Percentiles rank a stretch among this genome's conserved stretches.
Conservation (phyloP, 1,139 yeast genomes). For the Hemisphaericaspora xylanilytica region DNA sequence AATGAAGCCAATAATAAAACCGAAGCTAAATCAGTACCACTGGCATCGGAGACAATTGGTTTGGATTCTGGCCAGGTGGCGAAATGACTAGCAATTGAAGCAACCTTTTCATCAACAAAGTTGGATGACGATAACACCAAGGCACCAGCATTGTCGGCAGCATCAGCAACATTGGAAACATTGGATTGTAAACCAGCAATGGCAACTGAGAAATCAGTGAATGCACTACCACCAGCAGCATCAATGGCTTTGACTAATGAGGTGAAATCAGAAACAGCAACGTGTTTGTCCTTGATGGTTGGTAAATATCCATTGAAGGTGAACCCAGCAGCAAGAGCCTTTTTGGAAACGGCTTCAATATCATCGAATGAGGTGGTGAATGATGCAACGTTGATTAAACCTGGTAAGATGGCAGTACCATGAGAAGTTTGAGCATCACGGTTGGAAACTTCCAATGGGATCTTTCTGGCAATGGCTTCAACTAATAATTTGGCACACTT, state of each 20-base stretch:
- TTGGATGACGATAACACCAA: constrained; percentile 80
- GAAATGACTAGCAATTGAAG: constrained; percentile 75
- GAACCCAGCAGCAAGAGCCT: constrained; percentile 82
- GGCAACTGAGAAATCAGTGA: constrained; percentile 78
- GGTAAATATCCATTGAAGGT: constrained; percentile 84
- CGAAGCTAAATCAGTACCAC: constrained; percentile 87
- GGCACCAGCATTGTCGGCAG: constrained; percentile 70
- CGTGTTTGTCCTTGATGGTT: constrained; percentile 55
- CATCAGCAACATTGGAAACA: constrained; percentile 58
- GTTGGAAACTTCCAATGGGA: constrained; percentile 65
- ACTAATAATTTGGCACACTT: constrained; percentile 94
- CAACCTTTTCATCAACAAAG: constrained; percentile 65
- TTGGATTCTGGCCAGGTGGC: constrained; percentile 80
- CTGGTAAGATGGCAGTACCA: constrained; percentile 78
- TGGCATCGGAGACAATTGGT: constrained; percentile 91
- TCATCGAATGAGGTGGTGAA: constrained; percentile 70
- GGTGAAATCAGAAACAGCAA: constrained; percentile 57
- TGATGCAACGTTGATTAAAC: constrained; percentile 78
- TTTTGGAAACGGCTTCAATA: constrained; percentile 65
- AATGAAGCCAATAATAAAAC: constrained; percentile 86
- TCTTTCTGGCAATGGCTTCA: constrained; percentile 82
- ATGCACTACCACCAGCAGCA: constrained; percentile 56
- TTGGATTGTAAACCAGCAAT: constrained; percentile 81
- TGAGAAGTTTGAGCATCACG: constrained; percentile 92
- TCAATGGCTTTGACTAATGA: constrained; percentile 65